Percentiles rank a stretch among this genome's conserved stretches.
These are phyloP conservation scores for Xerocomus spinulosus DNA, from an alignment of 768 basidiomycete species.

Conservation along the genomic window DNA sequence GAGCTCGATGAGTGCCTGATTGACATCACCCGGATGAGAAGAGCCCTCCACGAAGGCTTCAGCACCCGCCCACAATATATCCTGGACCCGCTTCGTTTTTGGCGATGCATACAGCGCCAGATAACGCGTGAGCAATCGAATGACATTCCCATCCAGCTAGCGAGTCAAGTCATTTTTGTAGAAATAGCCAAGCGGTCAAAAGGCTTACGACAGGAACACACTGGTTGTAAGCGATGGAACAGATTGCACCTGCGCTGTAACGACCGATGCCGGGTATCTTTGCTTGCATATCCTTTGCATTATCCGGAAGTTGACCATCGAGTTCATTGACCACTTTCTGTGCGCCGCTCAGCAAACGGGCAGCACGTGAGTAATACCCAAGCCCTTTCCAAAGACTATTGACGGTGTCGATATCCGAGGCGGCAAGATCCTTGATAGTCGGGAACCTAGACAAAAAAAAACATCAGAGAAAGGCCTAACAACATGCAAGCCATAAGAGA, in stretches of 20 bases:
- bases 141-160: conserved; percentile 88
- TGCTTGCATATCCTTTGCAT: conserved; percentile 75
- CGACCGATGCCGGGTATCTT: conserved; percentile 84
- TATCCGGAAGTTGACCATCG: conserved; percentile 70
- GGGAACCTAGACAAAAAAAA: conserved; percentile 57
- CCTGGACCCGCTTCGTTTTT: conserved; percentile 72
- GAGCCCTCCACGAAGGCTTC: conserved; percentile 56
- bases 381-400: conserved; percentile 90
- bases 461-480: neutral
- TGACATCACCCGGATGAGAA: conserved; percentile 72
- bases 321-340: conserved; percentile 68
- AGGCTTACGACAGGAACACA: conserved; percentile 74
- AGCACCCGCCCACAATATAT: conserved; percentile 81
- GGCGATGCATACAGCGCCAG: conserved; percentile 79
- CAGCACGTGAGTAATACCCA: conserved; percentile 86
- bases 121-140: conserved; percentile 77
- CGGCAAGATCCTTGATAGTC: conserved; percentile 69
- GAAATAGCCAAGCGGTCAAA: neutral
- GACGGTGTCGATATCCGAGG: conserved; percentile 74
- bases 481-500: neutral
- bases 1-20: conserved; percentile 92
- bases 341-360: conserved; percentile 78
- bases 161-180: neutral
- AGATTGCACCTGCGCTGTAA: conserved; percentile 82
- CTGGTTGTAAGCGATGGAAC: conserved; percentile 85